Evolutionary conservation across 805 yeast genomes (phyloP).

Genomic region (Starmerella kuoi): DNA sequence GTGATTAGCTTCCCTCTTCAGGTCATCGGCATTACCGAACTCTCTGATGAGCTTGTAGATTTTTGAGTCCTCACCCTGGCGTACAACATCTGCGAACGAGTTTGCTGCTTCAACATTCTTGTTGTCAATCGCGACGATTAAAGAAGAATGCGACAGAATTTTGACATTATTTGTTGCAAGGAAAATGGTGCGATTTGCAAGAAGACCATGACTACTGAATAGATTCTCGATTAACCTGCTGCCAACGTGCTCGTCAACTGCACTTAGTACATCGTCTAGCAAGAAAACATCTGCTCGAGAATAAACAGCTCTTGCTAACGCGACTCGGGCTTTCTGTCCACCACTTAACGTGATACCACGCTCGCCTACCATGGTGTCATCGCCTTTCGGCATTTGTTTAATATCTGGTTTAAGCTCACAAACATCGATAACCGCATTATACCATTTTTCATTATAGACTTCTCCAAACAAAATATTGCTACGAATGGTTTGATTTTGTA

Average conservation of each 20-base stretch:
- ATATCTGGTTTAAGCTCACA: constrained; percentile 80
- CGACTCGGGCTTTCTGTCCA: constrained; percentile 92
- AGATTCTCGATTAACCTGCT: constrained; percentile 62
- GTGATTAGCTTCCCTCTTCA: constrained; percentile 60
- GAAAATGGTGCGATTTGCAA: constrained; percentile 56
- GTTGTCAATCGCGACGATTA: constrained; percentile 50
- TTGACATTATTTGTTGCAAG: constrained; percentile 74
- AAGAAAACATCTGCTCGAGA: constrained; percentile 85
- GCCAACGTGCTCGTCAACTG: constrained; percentile 96
- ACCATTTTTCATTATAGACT: constrained; percentile 67
- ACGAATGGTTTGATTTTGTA: constrained; percentile 75
- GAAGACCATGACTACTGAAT: constrained; percentile 65
- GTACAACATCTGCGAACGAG: constrained; percentile 42
- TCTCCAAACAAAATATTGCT: constrained; percentile 89
- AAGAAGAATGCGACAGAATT: constrained; percentile 60
- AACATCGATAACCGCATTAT: constrained; percentile 67
- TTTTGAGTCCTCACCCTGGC: constrained; percentile 19
- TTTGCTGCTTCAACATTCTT: constrained; percentile 40
- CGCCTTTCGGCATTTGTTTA: constrained; percentile 74
- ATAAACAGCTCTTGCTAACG: constrained; percentile 91
- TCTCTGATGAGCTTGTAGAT: constrained; percentile 25
- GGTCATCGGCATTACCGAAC: constrained; percentile 58
- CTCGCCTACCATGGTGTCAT: constrained; percentile 87
- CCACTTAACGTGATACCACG: constrained; percentile 94
- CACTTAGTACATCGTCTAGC: constrained; percentile 85